Conservation (phyloP, 768 basidiomycete genomes). For the Candolleomyces eurysporus region DNA sequence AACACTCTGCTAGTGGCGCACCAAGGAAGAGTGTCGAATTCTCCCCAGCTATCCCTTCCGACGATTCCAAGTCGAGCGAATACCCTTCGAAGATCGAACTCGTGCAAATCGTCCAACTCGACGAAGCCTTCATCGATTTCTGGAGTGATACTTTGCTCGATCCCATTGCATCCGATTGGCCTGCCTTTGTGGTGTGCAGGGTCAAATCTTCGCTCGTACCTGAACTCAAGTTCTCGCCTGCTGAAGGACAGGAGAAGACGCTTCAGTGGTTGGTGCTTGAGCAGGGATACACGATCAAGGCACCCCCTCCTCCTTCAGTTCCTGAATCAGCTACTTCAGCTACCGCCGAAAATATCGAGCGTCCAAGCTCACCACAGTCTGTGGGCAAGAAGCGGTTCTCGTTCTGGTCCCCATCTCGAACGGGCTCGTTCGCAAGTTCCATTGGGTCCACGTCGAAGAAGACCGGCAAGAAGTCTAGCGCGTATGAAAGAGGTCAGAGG, state of each 20-base stretch:
- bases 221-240: slow-evolving; percentile 21
- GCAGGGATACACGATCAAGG: slow-evolving; percentile 47
- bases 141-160: slow-evolving; percentile 77
- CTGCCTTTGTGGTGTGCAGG: slow-evolving; percentile 67
- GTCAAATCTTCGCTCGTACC: slow-evolving; percentile 42
- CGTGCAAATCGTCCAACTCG: slow-evolving; percentile 55
- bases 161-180: slow-evolving; percentile 63
- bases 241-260: slow-evolving; percentile 33
- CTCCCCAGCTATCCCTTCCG: background rate
- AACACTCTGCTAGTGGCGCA: slow-evolving; percentile 9
- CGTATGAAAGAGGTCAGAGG: background rate
- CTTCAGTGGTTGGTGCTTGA: slow-evolving; percentile 71
- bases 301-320: slow-evolving; percentile 25
- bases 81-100: slow-evolving; percentile 37
- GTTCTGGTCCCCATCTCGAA: slow-evolving; percentile 47
- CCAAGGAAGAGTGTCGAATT: slow-evolving; percentile 24
- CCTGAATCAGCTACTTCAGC: slow-evolving; percentile 8
- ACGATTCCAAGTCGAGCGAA: slow-evolving; percentile 17
- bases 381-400: slow-evolving; percentile 64
- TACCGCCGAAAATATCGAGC: slow-evolving; percentile 12
- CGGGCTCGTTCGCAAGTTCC: slow-evolving; percentile 25
- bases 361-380: slow-evolving; percentile 43
- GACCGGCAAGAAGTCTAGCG: slow-evolving; percentile 34
- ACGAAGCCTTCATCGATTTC: slow-evolving; percentile 83
- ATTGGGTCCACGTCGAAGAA: slow-evolving; percentile 23